These are phyloP conservation scores for Skeletonema potamos DNA, from an alignment of 108 stramenopile genomes.

Conservation along the genomic window DNA sequence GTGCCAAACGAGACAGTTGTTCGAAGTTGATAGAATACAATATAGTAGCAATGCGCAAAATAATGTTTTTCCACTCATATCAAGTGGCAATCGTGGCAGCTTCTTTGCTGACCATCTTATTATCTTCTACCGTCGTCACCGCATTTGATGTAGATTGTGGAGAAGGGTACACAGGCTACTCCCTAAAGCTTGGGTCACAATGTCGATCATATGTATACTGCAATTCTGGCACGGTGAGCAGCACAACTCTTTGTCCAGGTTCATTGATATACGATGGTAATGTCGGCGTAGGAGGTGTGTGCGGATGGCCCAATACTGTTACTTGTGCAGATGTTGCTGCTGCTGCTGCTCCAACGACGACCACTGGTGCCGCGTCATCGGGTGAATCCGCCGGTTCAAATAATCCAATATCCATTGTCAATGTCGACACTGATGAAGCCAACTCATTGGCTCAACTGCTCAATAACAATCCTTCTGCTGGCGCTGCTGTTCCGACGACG, in stretches of 20 bases:
- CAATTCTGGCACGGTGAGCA: not conserved
- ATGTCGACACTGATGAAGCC: not conserved
- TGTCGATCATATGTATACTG: constrained; percentile 31
- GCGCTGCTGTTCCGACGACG: too few species aligned
- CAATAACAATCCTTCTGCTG: not conserved
- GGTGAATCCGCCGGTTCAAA: not conserved
- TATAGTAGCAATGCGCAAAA: too few species aligned
- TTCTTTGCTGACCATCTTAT: not conserved
- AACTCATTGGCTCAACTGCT: not conserved
- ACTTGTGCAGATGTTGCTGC: constrained; percentile 2
- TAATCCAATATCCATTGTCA: not conserved
- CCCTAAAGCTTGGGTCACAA: constrained; percentile 2
- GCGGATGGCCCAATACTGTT: constrained; percentile 6
- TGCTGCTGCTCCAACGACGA: not conserved
- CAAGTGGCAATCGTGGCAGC: not conserved
- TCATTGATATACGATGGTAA: constrained; percentile 22
- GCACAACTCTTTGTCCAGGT: constrained; percentile 4
- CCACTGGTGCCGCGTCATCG: not conserved
- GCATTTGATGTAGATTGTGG: constrained; percentile 15
- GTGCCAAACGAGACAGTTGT: too few species aligned
- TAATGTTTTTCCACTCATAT: not conserved
- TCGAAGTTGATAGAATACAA: too few species aligned
- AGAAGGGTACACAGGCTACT: constrained; percentile 18
- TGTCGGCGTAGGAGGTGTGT: constrained; percentile 25
- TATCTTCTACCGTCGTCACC: not conserved